A percentile compares a stretch with the other conserved stretches of the same genome.
phyloP scores from a whole-genome alignment of 1,284 basidiomycete species.

The Paramarasmius palmivorus region DNA sequence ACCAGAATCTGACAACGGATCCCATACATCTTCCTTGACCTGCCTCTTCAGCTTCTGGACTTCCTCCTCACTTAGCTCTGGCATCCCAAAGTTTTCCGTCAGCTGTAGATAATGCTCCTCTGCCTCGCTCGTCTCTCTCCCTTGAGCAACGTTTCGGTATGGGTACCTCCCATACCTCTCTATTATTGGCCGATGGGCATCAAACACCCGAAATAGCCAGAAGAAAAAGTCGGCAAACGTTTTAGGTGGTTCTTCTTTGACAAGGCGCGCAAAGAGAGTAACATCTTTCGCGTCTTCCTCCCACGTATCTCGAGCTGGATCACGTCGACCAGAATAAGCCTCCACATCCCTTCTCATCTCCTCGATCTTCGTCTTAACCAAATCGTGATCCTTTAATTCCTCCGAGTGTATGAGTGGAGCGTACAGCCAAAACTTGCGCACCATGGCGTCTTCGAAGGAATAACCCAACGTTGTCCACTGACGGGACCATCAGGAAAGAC shows the following conservation, averaged over 20 bases:
- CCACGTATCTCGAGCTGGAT: conserved; percentile 11
- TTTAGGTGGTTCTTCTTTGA: conserved; percentile 8
- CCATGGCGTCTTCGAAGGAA: conserved; percentile 15
- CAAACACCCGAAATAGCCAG: conserved; percentile 13
- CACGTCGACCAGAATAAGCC: conserved; percentile 7
- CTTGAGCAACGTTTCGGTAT: conserved; percentile 12
- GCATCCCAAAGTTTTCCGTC: conserved; percentile 9
- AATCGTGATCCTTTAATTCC: conserved; percentile 7
- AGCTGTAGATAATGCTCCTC: conserved; percentile 9
- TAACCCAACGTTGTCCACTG: conserved; percentile 11
- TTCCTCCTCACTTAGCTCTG: conserved; percentile 12
- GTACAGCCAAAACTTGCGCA: conserved; percentile 14
- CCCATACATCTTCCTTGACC: conserved; percentile 11
- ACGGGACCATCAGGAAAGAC: conserved; percentile 10
- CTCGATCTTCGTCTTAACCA: conserved; percentile 3
- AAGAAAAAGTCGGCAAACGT: conserved; percentile 12
- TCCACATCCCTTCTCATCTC: conserved; percentile 13
- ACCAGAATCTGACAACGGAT: background rate
- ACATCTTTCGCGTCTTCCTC: conserved; percentile 9
- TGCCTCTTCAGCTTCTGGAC: conserved; percentile 9
- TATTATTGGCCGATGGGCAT: conserved; percentile 14
- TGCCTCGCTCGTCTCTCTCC: conserved; percentile 8
- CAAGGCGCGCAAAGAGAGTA: conserved; percentile 7
- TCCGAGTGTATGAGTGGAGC: conserved; percentile 16
- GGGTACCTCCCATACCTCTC: conserved; percentile 14